These are phyloP conservation scores for Theobroma grandiflorum DNA, from an alignment of 441 rosid genomes.

Conservation along the genomic window DNA sequence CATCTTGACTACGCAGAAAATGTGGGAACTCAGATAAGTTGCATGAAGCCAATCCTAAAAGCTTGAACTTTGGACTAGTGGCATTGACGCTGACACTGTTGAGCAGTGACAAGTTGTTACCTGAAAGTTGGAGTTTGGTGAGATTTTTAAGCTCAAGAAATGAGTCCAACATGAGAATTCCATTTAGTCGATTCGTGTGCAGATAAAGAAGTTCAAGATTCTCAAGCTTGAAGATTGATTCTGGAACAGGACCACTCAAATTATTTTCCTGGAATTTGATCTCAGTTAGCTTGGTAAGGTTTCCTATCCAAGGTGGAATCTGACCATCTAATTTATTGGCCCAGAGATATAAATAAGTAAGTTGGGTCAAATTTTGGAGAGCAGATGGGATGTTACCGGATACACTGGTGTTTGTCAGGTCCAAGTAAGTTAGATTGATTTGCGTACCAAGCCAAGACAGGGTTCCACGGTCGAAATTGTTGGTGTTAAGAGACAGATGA, in stretches of 20 bases:
- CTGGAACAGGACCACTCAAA: conserved; percentile 23
- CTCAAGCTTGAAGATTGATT: conserved; percentile 4
- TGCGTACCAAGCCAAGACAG: conserved; percentile 19
- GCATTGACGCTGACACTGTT: background rate
- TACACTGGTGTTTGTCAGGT: background rate
- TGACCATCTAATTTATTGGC: background rate
- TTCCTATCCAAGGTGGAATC: conserved; percentile 24
- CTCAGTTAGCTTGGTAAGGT: conserved; percentile 5
- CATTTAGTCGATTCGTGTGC: background rate
- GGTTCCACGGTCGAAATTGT: conserved; percentile 6
- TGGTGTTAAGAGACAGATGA: conserved; percentile 13
- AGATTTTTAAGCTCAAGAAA: conserved; percentile 12
- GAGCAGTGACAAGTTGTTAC: conserved; percentile 7
- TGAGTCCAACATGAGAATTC: conserved; percentile 5
- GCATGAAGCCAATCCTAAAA: conserved; percentile 13
- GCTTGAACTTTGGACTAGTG: background rate
- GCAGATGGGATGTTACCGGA: conserved; percentile 28
- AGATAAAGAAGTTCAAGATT: conserved; percentile 19
- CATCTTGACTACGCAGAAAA: conserved; percentile 19
- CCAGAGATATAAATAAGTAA: background rate
- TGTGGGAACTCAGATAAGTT: conserved; percentile 22
- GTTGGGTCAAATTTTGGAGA: conserved; percentile 30
- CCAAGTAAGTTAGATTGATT: conserved; percentile 12
- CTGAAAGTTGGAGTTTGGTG: conserved; percentile 9
- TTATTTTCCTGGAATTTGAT: background rate